Evolutionary conservation across 2,329 filamentous ascomycete genomes (phyloP).

Genomic region (Fusarium acutatum): DNA sequence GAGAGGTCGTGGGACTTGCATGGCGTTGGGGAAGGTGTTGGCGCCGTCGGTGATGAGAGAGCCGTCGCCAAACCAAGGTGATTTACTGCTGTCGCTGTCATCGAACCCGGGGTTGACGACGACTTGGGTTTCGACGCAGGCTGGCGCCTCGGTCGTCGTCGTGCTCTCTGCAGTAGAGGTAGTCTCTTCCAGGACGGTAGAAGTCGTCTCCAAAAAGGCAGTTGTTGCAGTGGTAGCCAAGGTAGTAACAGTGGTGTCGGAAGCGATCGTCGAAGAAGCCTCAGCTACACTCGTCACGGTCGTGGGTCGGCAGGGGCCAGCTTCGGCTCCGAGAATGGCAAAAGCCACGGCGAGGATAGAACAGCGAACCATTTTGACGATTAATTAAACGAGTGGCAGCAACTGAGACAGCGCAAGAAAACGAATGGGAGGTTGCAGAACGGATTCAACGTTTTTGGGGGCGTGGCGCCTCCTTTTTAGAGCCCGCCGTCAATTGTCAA

Average conservation of each 20-base stretch:
- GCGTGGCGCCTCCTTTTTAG: neutral
- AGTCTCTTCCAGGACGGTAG: neutral
- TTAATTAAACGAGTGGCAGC: neutral
- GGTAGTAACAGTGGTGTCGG: neutral
- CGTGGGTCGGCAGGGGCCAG: neutral
- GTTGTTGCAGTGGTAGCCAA: neutral
- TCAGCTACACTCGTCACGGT: neutral
- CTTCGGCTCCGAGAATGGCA: neutral
- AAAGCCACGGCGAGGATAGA: neutral
- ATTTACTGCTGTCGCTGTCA: neutral
- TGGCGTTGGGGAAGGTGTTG: neutral
- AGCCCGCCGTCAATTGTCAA: neutral
- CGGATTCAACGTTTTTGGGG: accelerated
- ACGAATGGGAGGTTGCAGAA: neutral
- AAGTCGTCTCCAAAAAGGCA: neutral
- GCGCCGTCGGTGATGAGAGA: accelerated
- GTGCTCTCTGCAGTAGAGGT: neutral
- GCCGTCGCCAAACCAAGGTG: neutral
- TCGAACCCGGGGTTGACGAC: neutral
- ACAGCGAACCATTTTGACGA: neutral
- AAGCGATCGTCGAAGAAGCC: neutral
- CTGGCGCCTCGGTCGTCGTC: neutral
- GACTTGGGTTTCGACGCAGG: neutral
- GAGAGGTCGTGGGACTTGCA: neutral
- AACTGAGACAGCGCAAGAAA: neutral